Percentiles rank a stretch among this genome's conserved stretches.
These are phyloP conservation scores for Aspergillus affinis DNA, from an alignment of 495 filamentous ascomycete genomes.

Conservation along the genomic window DNA sequence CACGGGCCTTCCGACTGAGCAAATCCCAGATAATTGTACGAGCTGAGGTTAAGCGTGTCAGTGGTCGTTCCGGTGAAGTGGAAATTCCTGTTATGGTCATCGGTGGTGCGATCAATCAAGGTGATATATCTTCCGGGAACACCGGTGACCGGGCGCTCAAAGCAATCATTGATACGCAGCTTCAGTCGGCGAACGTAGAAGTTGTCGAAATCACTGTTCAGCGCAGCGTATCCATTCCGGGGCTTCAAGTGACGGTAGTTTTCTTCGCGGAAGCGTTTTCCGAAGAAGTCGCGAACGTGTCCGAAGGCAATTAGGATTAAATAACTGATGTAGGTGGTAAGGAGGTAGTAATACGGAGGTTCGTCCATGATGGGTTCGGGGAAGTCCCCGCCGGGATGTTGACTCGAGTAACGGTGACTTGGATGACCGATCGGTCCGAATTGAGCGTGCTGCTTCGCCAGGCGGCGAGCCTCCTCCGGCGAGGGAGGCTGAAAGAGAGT, in stretches of 20 bases:
- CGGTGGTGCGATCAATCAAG: conserved; percentile 79
- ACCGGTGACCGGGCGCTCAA: conserved; percentile 85
- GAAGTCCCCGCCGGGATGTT: conserved; percentile 74
- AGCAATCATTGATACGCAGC: conserved; percentile 93
- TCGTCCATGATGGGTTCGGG: conserved; percentile 88
- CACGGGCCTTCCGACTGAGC: conserved; percentile 97
- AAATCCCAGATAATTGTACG: conserved; percentile 98
- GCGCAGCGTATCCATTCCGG: conserved; percentile 86
- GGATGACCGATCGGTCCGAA: conserved; percentile 83
- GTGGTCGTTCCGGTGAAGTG: conserved; percentile 84
- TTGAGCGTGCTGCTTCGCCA: conserved; percentile 81
- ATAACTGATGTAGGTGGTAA: conserved; percentile 97
- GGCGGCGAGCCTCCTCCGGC: conserved; percentile 73
- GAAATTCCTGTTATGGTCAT: conserved; percentile 87
- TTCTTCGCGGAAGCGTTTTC: conserved; percentile 85
- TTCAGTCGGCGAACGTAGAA: conserved; percentile 95
- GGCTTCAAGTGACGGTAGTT: conserved; percentile 81
- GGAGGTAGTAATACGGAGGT: conserved; percentile 92
- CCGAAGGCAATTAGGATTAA: conserved; percentile 93
- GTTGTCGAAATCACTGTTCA: conserved; percentile 98
- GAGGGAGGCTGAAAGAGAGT: conserved; percentile 90
- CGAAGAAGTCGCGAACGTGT: conserved; percentile 95
- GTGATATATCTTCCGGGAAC: conserved; percentile 94
- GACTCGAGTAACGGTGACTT: conserved; percentile 82
- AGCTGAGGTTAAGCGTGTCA: conserved; percentile 97